Evolutionary conservation across 2,329 filamentous ascomycete genomes (phyloP).

Genomic region (Didymella arachidicola): DNA sequence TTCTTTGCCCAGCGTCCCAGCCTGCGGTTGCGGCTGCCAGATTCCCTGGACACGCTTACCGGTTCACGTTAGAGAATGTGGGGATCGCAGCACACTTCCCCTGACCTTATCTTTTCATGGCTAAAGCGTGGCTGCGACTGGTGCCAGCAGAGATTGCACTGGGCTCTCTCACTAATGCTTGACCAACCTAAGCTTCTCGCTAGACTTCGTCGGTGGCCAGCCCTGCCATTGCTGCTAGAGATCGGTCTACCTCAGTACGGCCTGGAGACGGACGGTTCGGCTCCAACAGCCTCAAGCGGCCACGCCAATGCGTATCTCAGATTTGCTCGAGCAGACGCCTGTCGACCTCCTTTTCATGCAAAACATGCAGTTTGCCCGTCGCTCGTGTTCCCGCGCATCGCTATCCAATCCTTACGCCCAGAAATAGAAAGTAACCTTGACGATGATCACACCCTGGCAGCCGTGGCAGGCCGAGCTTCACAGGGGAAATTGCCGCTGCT

Average conservation of each 20-base stretch:
- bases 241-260: background rate
- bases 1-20: conserved; percentile 12
- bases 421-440: conserved; percentile 36
- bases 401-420: conserved; percentile 32
- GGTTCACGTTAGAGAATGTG: conserved; percentile 18
- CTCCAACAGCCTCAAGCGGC: background rate
- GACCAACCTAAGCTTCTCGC: conserved; percentile 32
- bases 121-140: conserved; percentile 16
- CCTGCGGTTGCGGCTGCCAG: conserved; percentile 16
- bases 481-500: conserved; percentile 38
- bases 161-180: conserved; percentile 28
- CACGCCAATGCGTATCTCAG: background rate
- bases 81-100: conserved; percentile 16
- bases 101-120: conserved; percentile 19
- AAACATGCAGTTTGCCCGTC: conserved; percentile 21
- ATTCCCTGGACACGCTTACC: conserved; percentile 24
- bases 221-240: conserved; percentile 2
- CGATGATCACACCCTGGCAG: conserved; percentile 32
- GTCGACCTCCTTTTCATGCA: conserved; percentile 1
- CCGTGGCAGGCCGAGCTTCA: conserved; percentile 32
- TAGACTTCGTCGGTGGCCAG: conserved; percentile 5
- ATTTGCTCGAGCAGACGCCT: conserved; percentile 19
- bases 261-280: background rate
- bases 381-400: conserved; percentile 20
- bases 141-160: background rate